These are phyloP conservation scores for Lactarius indigo DNA, from an alignment of 768 basidiomycete species.

Conservation along the genomic window DNA sequence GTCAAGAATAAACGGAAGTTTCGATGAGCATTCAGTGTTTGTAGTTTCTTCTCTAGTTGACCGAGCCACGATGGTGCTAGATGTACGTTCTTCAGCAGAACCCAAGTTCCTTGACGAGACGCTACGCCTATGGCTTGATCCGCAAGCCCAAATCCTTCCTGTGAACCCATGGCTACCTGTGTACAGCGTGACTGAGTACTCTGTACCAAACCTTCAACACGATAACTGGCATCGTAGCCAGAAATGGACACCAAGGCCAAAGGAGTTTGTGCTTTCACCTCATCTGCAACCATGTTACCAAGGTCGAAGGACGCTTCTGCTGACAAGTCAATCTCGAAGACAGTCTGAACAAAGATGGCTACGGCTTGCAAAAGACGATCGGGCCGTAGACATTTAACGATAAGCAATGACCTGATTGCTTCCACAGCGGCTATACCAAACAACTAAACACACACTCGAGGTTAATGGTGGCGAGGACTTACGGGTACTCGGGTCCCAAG, in stretches of 20 bases:
- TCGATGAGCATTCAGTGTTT: slow-evolving; percentile 83
- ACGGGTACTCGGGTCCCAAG: slow-evolving; percentile 81
- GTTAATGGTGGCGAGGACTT: slow-evolving; percentile 33
- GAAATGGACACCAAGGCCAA: slow-evolving; percentile 89
- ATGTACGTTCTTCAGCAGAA: slow-evolving; percentile 96
- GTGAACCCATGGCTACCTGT: slow-evolving; percentile 97
- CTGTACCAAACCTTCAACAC: slow-evolving; percentile 83
- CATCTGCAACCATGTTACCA: slow-evolving; percentile 68
- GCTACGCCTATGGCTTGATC: slow-evolving; percentile 95
- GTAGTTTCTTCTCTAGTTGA: slow-evolving; percentile 93
- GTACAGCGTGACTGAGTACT: slow-evolving; percentile 72
- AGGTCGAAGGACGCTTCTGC: slow-evolving; percentile 73
- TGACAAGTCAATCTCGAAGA: slow-evolving; percentile 81
- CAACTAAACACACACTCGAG: slow-evolving; percentile 23
- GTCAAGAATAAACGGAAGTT: slow-evolving; percentile 97
- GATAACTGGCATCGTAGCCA: slow-evolving; percentile 98
- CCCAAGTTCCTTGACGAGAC: slow-evolving; percentile 92
- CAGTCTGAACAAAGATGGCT: slow-evolving; percentile 64
- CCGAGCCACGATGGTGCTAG: slow-evolving; percentile 94
- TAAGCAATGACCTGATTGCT: slow-evolving; percentile 68
- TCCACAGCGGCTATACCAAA: slow-evolving; percentile 56
- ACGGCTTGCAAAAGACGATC: slow-evolving; percentile 87
- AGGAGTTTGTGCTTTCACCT: slow-evolving; percentile 78
- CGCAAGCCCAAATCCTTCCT: slow-evolving; percentile 93
- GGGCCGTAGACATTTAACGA: slow-evolving; percentile 90